Percentiles rank a stretch among this genome's conserved stretches.
These are phyloP conservation scores for Epithele typhae DNA, from an alignment of 768 basidiomycete species.

Conservation along the genomic window DNA sequence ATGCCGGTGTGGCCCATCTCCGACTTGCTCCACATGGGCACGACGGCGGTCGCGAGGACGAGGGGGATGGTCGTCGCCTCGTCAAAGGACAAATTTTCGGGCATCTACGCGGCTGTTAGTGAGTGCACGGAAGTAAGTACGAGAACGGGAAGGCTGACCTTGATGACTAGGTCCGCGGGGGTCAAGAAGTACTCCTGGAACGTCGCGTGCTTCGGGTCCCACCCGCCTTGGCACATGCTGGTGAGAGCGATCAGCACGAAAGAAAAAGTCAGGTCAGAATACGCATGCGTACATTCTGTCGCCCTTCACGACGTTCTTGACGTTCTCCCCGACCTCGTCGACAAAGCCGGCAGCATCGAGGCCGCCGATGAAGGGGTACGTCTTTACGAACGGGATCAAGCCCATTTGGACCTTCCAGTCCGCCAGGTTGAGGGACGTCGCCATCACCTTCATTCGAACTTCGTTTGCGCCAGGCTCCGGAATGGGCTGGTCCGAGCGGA, in stretches of 20 bases:
- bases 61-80: slow-evolving; percentile 29
- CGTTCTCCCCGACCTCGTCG: slow-evolving; percentile 29
- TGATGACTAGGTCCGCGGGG: slow-evolving; percentile 12
- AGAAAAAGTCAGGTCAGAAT: background rate
- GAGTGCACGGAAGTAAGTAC: too few relatives aligned
- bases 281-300: slow-evolving; percentile 35
- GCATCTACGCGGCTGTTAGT: slow-evolving; percentile 22
- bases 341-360: slow-evolving; percentile 37
- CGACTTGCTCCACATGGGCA: slow-evolving; percentile 22
- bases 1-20: background rate
- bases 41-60: slow-evolving; percentile 26
- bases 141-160: too few relatives aligned
- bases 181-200: slow-evolving; percentile 18
- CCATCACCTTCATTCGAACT: too few relatives aligned
- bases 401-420: too few relatives aligned
- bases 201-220: slow-evolving; percentile 4
- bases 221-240: slow-evolving; percentile 21
- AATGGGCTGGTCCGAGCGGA: too few relatives aligned
- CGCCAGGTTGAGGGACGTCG: too few relatives aligned
- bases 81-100: slow-evolving; percentile 26
- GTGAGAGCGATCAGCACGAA: too few relatives aligned
- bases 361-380: slow-evolving; percentile 36
- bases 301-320: slow-evolving; percentile 27
- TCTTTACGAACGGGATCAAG: too few relatives aligned
- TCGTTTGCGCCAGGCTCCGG: too few relatives aligned